These are phyloP conservation scores for Thalassiosira mediterranea DNA, from an alignment of 352 stramenopile species.

Conservation along the genomic window DNA sequence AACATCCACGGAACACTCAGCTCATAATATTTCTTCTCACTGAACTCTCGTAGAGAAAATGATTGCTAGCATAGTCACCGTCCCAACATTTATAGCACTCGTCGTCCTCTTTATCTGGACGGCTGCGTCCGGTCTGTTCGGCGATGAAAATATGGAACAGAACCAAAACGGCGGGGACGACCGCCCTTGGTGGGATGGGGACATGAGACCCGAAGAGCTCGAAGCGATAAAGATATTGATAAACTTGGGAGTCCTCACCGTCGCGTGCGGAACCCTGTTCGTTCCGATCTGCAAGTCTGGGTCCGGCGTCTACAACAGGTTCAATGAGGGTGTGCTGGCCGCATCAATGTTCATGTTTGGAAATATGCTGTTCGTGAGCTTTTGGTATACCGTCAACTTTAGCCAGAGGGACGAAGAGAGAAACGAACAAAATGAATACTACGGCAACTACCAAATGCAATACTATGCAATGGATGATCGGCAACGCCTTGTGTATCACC, in stretches of 20 bases:
- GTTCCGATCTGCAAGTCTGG: not conserved
- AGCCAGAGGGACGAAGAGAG: slow-evolving; percentile 3
- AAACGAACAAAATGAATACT: slow-evolving; percentile 21
- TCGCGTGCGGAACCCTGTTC: slow-evolving; percentile 1
- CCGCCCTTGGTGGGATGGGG: not conserved
- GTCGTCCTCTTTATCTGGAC: not conserved
- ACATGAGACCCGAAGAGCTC: slow-evolving; percentile 5
- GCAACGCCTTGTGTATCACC: slow-evolving; percentile 24
- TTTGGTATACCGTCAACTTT: slow-evolving; percentile 21
- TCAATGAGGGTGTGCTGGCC: slow-evolving; percentile 9
- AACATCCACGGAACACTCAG: not conserved
- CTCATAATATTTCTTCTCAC: not conserved
- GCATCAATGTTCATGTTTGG: slow-evolving; percentile 28
- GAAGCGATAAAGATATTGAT: slow-evolving; percentile 4
- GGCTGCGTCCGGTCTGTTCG: not conserved
- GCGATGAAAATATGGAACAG: slow-evolving; percentile 1
- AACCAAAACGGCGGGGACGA: not conserved
- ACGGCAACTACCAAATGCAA: slow-evolving; percentile 6
- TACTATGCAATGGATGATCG: slow-evolving; percentile 26
- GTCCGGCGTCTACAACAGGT: not conserved
- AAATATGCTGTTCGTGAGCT: slow-evolving; percentile 33
- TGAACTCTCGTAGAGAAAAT: not conserved
- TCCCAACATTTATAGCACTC: not conserved
- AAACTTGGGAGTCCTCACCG: not conserved
- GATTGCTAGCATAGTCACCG: not conserved